These are phyloP conservation scores for Venturia carpophila DNA, from an alignment of 2,329 filamentous ascomycete genomes.

Conservation along the genomic window DNA sequence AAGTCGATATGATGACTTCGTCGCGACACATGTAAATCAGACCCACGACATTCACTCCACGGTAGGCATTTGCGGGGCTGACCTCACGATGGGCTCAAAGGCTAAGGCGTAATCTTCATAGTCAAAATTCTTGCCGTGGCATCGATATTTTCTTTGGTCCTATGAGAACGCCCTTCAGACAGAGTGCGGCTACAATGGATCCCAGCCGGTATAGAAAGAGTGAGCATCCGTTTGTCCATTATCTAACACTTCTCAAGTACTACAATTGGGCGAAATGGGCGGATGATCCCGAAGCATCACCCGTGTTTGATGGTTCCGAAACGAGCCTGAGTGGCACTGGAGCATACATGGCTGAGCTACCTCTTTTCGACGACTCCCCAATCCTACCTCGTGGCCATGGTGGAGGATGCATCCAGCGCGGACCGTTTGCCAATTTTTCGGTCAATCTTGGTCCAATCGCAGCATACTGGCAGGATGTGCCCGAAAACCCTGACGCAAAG, in stretches of 20 bases:
- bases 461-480: slow-evolving; percentile 20
- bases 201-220: slow-evolving; percentile 7
- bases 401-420: slow-evolving; percentile 24
- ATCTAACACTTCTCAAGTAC: slow-evolving; percentile 20
- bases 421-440: slow-evolving; percentile 28
- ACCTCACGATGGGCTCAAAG: neutral
- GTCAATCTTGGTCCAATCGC: slow-evolving; percentile 35
- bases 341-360: slow-evolving; percentile 18
- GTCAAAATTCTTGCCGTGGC: slow-evolving; percentile 16
- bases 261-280: slow-evolving; percentile 28
- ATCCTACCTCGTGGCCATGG: slow-evolving; percentile 21
- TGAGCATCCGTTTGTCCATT: neutral
- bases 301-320: slow-evolving; percentile 25
- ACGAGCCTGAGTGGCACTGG: slow-evolving; percentile 32
- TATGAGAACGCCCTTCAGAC: slow-evolving; percentile 16
- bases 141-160: slow-evolving; percentile 13
- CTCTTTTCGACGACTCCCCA: slow-evolving; percentile 3
- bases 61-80: neutral
- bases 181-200: slow-evolving; percentile 17
- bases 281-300: slow-evolving; percentile 26
- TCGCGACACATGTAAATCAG: slow-evolving; percentile 15
- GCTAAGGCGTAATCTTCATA: neutral
- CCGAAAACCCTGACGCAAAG: slow-evolving; percentile 24
- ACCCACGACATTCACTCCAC: slow-evolving; percentile 4
- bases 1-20: slow-evolving; percentile 19